Conservation (phyloP, 2,329 filamentous ascomycete species). For the Akanthomyces uredinophilus region DNA sequence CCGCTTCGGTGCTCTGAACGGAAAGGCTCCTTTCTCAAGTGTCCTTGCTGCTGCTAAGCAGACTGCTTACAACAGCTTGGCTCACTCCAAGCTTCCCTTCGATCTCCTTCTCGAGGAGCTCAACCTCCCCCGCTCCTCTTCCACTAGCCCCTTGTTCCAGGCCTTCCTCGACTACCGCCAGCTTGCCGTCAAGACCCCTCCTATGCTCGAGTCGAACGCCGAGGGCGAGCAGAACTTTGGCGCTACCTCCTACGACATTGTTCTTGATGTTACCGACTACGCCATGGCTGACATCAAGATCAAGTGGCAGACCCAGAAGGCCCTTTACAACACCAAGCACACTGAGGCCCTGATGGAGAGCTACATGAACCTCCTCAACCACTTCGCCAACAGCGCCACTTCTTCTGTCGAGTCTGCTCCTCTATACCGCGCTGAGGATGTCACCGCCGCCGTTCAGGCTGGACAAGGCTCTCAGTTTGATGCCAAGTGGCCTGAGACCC, state of each 20-base stretch:
- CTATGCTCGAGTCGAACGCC: conserved; percentile 20
- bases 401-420: conserved; percentile 24
- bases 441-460: conserved; percentile 9
- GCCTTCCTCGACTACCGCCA: conserved; percentile 42
- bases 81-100: conserved; percentile 39
- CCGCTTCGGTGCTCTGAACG: conserved; percentile 25
- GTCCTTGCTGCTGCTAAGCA: conserved; percentile 20
- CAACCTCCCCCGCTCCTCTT: conserved; percentile 32
- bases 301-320: conserved; percentile 17
- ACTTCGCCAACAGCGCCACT: conserved; percentile 20
- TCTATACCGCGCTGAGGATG: conserved; percentile 9
- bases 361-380: conserved; percentile 17
- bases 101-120: conserved; percentile 40
- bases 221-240: conserved; percentile 20
- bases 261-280: conserved; percentile 20
- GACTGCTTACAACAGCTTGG: conserved; percentile 29
- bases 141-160: conserved; percentile 42
- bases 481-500: conserved; percentile 9
- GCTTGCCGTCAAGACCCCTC: conserved; percentile 23
- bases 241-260: conserved; percentile 23
- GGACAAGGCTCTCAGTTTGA: conserved; percentile 10
- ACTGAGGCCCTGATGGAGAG: conserved; percentile 15
- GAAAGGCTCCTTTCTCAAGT: conserved; percentile 21
- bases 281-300: conserved; percentile 13
- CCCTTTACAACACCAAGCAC: conserved; percentile 19